A percentile compares a stretch with the other conserved stretches of the same genome.
These are phyloP conservation scores for Cryptococcus sp. DNA, from an alignment of 1,284 basidiomycete species.

Conservation along the genomic window DNA sequence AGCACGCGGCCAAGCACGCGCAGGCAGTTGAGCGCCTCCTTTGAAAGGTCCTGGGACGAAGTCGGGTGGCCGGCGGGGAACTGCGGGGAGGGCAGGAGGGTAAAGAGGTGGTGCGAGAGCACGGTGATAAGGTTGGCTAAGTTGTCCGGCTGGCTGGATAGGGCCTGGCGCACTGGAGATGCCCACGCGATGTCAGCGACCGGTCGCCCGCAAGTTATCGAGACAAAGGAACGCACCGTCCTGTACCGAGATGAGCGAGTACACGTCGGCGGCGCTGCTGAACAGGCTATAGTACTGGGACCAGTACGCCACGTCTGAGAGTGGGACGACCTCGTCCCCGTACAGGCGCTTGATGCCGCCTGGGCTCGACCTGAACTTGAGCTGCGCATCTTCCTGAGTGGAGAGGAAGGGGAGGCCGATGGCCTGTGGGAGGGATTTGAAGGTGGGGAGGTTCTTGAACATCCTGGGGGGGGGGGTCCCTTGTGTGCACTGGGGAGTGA, in stretches of 20 bases:
- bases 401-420: constrained; percentile 50
- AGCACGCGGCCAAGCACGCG: constrained; percentile 81
- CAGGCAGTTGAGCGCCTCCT: constrained; percentile 81
- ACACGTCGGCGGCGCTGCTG: constrained; percentile 81
- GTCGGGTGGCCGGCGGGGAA: constrained; percentile 61
- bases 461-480: constrained; percentile 13
- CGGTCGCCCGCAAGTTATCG: neutral
- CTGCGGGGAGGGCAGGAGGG: constrained; percentile 72
- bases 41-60: constrained; percentile 57
- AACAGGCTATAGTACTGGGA: constrained; percentile 79
- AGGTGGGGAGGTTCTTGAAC: constrained; percentile 39
- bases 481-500: neutral
- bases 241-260: constrained; percentile 76
- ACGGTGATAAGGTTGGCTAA: constrained; percentile 73
- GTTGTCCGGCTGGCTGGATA: constrained; percentile 77
- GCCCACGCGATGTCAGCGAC: neutral
- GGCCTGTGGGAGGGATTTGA: constrained; percentile 48
- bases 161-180: constrained; percentile 66
- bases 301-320: constrained; percentile 71
- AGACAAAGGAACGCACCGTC: constrained; percentile 61
- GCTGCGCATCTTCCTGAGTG: constrained; percentile 74
- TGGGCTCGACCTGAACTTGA: constrained; percentile 76
- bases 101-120: constrained; percentile 70
- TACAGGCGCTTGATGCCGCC: constrained; percentile 72
- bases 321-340: constrained; percentile 66